Evolutionary conservation across 148 eudicot species (phyloP).

Genomic region (Vaccinium darrowii): DNA sequence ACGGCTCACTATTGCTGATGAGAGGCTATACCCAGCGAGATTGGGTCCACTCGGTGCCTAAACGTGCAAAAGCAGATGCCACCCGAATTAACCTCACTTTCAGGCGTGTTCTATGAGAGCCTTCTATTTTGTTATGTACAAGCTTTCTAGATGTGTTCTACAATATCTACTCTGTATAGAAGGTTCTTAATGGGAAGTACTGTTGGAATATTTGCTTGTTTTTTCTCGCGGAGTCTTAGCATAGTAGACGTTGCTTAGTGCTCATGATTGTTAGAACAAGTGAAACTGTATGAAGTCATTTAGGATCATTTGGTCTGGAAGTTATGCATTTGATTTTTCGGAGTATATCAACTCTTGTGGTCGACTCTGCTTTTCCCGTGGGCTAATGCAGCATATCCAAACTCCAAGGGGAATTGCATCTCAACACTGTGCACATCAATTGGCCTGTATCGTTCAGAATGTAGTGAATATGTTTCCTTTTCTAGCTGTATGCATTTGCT

Average conservation of each 20-base stretch:
- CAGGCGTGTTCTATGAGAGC: constrained; percentile 53
- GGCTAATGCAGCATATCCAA: neutral
- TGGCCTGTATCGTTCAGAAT: neutral
- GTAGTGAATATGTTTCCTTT: neutral
- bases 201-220: neutral
- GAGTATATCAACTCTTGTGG: neutral
- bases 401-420: neutral
- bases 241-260: neutral
- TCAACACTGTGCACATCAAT: neutral
- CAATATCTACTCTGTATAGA: neutral
- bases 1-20: constrained; percentile 88
- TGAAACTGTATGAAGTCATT: neutral
- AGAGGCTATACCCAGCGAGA: constrained; percentile 89
- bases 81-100: constrained; percentile 87
- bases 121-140: neutral
- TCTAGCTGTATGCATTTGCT: neutral
- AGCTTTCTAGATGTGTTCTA: neutral
- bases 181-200: neutral
- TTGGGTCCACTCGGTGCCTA: constrained; percentile 94
- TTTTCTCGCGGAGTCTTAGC: neutral
- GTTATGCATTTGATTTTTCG: neutral
- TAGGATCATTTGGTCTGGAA: neutral
- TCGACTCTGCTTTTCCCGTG: neutral
- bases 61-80: constrained; percentile 73
- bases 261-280: neutral